A percentile compares a stretch with the other conserved stretches of the same genome.
These are phyloP conservation scores for Arthonia radiata DNA, from an alignment of 495 filamentous ascomycete species.

Conservation along the genomic window DNA sequence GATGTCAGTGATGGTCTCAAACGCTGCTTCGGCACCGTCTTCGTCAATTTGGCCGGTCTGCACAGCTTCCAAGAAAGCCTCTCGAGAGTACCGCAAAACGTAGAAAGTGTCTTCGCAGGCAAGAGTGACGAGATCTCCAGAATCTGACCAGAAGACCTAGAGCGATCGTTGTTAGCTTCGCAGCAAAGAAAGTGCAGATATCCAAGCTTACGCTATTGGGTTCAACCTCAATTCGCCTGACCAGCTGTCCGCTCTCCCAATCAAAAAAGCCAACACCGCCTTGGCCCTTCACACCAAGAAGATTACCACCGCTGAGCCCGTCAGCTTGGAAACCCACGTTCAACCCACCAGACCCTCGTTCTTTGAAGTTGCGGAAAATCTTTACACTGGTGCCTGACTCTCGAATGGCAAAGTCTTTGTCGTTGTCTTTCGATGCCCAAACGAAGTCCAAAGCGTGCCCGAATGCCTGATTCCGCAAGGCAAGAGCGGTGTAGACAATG, in stretches of 20 bases:
- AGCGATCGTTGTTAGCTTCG: conserved; percentile 1
- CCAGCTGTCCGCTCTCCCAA: conserved; percentile 73
- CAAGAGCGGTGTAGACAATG: conserved; percentile 92
- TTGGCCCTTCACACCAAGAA: conserved; percentile 88
- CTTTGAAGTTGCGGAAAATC: conserved; percentile 93
- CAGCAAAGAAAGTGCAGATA: conserved; percentile 1
- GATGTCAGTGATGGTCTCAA: conserved; percentile 86
- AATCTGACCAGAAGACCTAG: conserved; percentile 92
- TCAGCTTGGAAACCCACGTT: conserved; percentile 95
- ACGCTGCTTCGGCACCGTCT: conserved; percentile 91
- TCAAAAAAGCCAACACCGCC: conserved; percentile 91
- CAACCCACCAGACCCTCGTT: conserved; percentile 52
- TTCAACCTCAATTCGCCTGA: conserved; percentile 87
- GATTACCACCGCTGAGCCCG: conserved; percentile 64
- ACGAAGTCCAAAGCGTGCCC: conserved; percentile 87
- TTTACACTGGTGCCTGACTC: conserved; percentile 85
- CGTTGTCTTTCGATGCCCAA: conserved; percentile 94
- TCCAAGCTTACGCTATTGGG: conserved; percentile 36
- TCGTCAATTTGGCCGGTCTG: conserved; percentile 69
- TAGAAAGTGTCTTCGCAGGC: conserved; percentile 94
- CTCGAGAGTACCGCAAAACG: conserved; percentile 69
- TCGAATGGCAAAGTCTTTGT: conserved; percentile 92
- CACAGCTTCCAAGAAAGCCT: conserved; percentile 59
- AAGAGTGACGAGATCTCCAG: conserved; percentile 72
- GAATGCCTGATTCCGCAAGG: conserved; percentile 94